Percentiles rank a stretch among this genome's conserved stretches.
These are phyloP conservation scores for Holtermannia corniformis DNA, from an alignment of 768 basidiomycete species.

Conservation along the genomic window DNA sequence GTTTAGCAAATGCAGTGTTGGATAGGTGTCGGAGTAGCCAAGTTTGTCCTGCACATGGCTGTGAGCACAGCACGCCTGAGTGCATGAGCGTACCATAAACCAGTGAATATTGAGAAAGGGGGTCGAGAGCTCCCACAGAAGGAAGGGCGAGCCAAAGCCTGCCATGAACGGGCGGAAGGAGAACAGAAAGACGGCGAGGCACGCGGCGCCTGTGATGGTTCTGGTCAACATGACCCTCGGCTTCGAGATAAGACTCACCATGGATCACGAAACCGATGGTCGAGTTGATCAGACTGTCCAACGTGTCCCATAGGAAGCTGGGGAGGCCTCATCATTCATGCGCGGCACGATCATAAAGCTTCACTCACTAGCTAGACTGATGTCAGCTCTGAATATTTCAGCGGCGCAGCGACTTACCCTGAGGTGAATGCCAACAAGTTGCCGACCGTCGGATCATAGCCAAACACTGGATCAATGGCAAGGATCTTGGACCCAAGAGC, in stretches of 20 bases:
- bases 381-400: not conserved
- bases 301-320: constrained; percentile 66
- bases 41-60: constrained; percentile 24
- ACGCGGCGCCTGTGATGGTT: constrained; percentile 49
- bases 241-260: constrained; percentile 45
- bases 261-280: constrained; percentile 70
- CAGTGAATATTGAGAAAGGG: constrained; percentile 83
- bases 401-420: constrained; percentile 48
- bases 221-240: not conserved
- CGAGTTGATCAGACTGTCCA: constrained; percentile 59
- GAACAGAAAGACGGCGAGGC: constrained; percentile 56
- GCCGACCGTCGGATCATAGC: constrained; percentile 57
- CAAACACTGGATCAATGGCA: constrained; percentile 59
- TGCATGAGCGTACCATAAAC: constrained; percentile 43
- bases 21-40: constrained; percentile 59
- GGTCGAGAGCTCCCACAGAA: constrained; percentile 77
- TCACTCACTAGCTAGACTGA: not conserved
- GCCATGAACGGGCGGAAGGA: constrained; percentile 65
- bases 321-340: constrained; percentile 41
- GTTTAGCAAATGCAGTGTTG: constrained; percentile 59
- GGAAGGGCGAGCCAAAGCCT: constrained; percentile 66
- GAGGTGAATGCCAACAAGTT: constrained; percentile 58
- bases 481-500: constrained; percentile 49
- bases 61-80: constrained; percentile 2
- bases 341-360: not conserved